Conservation (phyloP, 73 alveolate species). For the Paramecium caudatum region DNA sequence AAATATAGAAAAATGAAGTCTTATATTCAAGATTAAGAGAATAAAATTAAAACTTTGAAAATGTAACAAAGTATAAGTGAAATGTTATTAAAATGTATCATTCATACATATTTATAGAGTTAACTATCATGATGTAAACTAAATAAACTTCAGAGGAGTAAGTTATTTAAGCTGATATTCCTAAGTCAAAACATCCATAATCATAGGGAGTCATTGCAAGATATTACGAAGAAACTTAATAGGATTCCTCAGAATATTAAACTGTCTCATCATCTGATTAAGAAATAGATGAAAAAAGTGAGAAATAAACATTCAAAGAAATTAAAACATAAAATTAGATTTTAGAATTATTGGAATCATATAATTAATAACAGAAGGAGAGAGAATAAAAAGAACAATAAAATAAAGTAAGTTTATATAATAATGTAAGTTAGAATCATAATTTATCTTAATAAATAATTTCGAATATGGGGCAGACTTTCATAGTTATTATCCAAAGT, state of each 20-base stretch:
- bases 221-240: neutral
- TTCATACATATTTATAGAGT: neutral
- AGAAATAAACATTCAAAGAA: neutral
- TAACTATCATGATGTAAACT: neutral
- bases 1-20: slow-evolving; percentile 47
- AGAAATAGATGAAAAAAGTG: neutral
- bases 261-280: slow-evolving; percentile 21
- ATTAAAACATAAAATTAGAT: slow-evolving; percentile 39
- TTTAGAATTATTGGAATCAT: slow-evolving; percentile 1
- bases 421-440: slow-evolving; percentile 1
- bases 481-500: slow-evolving; percentile 53
- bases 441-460: slow-evolving; percentile 1
- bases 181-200: neutral
- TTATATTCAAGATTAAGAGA: slow-evolving; percentile 28
- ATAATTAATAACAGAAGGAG: neutral
- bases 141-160: neutral
- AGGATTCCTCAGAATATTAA: slow-evolving; percentile 7
- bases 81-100: neutral
- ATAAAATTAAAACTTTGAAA: neutral
- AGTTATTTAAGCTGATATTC: neutral
- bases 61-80: neutral
- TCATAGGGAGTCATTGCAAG: neutral
- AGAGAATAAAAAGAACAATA: slow-evolving; percentile 26
- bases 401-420: neutral
- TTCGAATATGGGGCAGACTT: slow-evolving; percentile 44